A percentile compares a stretch with the other conserved stretches of the same genome.
Evolutionary conservation across 108 stramenopile species (phyloP).

Genomic region (Nitzschia inconspicua): DNA sequence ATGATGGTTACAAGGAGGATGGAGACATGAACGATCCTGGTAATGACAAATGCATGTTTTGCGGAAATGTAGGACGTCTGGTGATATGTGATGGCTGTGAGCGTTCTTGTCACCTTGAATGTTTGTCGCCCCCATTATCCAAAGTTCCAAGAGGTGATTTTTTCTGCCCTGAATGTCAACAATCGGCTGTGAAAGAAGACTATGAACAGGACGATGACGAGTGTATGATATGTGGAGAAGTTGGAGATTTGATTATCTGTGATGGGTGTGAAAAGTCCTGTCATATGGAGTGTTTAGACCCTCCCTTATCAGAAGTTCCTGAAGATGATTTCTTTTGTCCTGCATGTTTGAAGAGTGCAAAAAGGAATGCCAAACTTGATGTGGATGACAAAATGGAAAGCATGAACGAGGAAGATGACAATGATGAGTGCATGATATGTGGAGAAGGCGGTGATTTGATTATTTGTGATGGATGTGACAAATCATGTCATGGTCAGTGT

Average conservation of each 20-base stretch:
- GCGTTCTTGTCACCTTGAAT: conserved; percentile 59
- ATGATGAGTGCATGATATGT: conserved; percentile 50
- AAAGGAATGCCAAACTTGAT: too few relatives aligned
- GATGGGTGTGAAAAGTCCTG: conserved; percentile 80
- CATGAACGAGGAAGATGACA: conserved; percentile 3
- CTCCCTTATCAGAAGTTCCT: conserved; percentile 61
- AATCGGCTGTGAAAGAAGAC: conserved; percentile 29
- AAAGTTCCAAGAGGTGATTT: conserved; percentile 71
- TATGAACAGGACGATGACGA: conserved; percentile 26
- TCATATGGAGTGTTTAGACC: conserved; percentile 65
- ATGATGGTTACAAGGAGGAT: too few relatives aligned
- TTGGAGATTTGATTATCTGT: conserved; percentile 61
- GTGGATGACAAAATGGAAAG: conserved; percentile 44
- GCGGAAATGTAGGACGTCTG: too few relatives aligned
- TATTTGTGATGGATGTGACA: conserved; percentile 80
- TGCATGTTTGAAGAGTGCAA: too few relatives aligned
- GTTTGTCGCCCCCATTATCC: conserved; percentile 56
- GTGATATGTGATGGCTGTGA: too few relatives aligned
- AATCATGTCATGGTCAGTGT: conserved; percentile 69
- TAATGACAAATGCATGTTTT: too few relatives aligned
- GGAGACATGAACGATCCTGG: too few relatives aligned
- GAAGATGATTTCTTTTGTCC: conserved; percentile 80
- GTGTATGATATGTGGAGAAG: conserved; percentile 49
- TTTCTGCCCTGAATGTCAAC: conserved; percentile 72
- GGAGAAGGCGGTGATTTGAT: conserved; percentile 52